Percentiles rank a stretch among this genome's conserved stretches.
Evolutionary conservation across 2,329 filamentous ascomycete species (phyloP).

Genomic region (Gyromitra esculenta): DNA sequence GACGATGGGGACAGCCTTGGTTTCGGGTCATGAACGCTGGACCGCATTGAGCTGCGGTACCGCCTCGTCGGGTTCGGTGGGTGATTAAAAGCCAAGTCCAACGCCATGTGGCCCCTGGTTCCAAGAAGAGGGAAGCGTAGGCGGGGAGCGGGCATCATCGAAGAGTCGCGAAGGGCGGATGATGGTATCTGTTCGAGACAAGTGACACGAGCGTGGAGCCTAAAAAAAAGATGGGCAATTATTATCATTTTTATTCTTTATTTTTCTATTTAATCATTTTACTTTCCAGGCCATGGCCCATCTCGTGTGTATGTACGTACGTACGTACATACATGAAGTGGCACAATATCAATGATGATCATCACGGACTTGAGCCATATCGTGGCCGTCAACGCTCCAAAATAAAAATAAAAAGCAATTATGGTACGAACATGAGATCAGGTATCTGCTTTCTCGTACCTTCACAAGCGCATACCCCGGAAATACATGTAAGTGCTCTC

Average conservation of each 20-base stretch:
- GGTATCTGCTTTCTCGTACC: conserved; percentile 25
- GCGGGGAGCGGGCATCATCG: conserved; percentile 36
- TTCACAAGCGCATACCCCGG: conserved; percentile 25
- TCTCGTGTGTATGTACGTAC: conserved; percentile 28
- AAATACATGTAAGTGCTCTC: conserved; percentile 25
- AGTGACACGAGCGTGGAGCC: conserved; percentile 9
- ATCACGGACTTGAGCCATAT: conserved; percentile 33
- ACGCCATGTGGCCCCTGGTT: conserved; percentile 50
- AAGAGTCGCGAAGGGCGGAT: conserved; percentile 33
- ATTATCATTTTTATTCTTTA: conserved; percentile 12
- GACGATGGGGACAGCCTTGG: conserved; percentile 52
- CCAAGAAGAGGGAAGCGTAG: conserved; percentile 48
- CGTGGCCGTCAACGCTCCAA: conserved; percentile 29
- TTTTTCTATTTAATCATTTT: neutral
- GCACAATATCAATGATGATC: conserved; percentile 36
- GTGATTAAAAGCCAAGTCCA: conserved; percentile 46
- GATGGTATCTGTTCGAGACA: conserved; percentile 37
- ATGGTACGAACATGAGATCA: conserved; percentile 32
- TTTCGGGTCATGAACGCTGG: conserved; percentile 47
- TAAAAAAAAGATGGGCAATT: neutral
- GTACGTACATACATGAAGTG: neutral
- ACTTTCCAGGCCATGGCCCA: neutral
- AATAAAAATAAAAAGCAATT: conserved; percentile 1
- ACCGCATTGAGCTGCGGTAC: conserved; percentile 47
- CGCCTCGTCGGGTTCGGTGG: conserved; percentile 41